Conservation (phyloP, 805 yeast genomes). For the Cyberlindnera japonica region DNA sequence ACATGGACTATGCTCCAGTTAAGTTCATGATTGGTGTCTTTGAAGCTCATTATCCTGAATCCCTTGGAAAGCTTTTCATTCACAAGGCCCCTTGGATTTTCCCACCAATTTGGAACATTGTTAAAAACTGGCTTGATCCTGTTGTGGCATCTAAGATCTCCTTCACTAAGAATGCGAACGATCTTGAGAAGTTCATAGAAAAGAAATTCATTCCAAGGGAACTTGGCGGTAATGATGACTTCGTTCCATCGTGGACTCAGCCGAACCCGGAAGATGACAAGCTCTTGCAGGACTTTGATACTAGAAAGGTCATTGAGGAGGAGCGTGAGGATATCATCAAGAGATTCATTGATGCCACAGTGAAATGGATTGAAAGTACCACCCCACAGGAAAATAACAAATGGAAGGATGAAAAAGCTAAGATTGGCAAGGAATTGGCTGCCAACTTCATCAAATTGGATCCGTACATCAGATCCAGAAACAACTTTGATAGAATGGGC, state of each 20-base stretch:
- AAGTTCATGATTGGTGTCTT: constrained; percentile 85
- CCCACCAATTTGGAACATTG: constrained; percentile 88
- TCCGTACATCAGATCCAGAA: constrained; percentile 76
- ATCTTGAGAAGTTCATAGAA: constrained; percentile 61
- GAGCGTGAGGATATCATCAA: constrained; percentile 55
- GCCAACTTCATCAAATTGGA: constrained; percentile 68
- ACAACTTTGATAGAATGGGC: constrained; percentile 77
- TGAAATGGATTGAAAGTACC: constrained; percentile 71
- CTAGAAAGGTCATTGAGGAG: constrained; percentile 39
- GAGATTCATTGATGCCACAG: constrained; percentile 60
- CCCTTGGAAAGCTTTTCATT: constrained; percentile 76
- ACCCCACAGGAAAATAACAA: constrained; percentile 45
- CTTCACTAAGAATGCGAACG: constrained; percentile 70
- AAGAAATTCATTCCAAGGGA: constrained; percentile 57
- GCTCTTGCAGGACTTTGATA: constrained; percentile 40
- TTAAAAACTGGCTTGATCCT: constrained; percentile 94
- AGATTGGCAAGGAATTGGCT: constrained; percentile 49
- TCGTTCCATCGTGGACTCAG: constrained; percentile 52
- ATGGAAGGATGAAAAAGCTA: constrained; percentile 51
- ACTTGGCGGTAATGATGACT: constrained; percentile 70
- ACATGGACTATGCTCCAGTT: constrained; percentile 91
- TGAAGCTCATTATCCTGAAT: constrained; percentile 97
- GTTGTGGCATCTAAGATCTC: constrained; percentile 89
- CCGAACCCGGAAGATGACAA: constrained; percentile 63
- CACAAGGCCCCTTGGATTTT: constrained; percentile 98